Conservation (phyloP, 768 basidiomycete species). For the Pleurotus ostreatus region DNA sequence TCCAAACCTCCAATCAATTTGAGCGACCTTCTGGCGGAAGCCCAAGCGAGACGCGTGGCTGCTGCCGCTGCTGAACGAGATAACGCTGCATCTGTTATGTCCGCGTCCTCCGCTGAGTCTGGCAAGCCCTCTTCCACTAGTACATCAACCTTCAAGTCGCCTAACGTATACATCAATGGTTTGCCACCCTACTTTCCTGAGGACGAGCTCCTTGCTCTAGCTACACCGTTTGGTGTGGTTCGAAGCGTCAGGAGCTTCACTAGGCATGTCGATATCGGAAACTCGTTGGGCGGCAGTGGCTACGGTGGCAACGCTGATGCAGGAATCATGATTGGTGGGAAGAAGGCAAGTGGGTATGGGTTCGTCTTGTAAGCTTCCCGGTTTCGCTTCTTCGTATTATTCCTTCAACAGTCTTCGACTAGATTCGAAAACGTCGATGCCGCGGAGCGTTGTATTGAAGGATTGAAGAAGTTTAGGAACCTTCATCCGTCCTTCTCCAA, state of each 20-base stretch:
- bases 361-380: conserved; percentile 8
- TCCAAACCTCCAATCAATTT: conserved; percentile 6
- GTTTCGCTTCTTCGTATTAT: background rate
- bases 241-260: conserved; percentile 83
- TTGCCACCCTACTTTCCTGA: conserved; percentile 81
- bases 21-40: conserved; percentile 1
- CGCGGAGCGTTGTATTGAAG: conserved; percentile 71
- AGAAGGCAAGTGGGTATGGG: conserved; percentile 7
- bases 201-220: conserved; percentile 70
- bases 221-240: conserved; percentile 68
- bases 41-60: background rate
- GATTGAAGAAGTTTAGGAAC: conserved; percentile 67
- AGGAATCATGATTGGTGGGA: conserved; percentile 9
- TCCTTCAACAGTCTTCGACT: background rate
- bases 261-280: conserved; percentile 53
- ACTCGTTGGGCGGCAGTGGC: conserved; percentile 42
- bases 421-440: conserved; percentile 67
- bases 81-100: background rate
- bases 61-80: background rate
- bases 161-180: conserved; percentile 88
- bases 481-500: conserved; percentile 87
- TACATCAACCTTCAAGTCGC: conserved; percentile 37
- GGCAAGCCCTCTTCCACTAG: background rate
- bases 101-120: background rate
- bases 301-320: background rate